Percentiles rank a stretch among this genome's conserved stretches.
Evolutionary conservation across 2,329 filamentous ascomycete genomes (phyloP).

Genomic region (Aspergillus viridinutans): DNA sequence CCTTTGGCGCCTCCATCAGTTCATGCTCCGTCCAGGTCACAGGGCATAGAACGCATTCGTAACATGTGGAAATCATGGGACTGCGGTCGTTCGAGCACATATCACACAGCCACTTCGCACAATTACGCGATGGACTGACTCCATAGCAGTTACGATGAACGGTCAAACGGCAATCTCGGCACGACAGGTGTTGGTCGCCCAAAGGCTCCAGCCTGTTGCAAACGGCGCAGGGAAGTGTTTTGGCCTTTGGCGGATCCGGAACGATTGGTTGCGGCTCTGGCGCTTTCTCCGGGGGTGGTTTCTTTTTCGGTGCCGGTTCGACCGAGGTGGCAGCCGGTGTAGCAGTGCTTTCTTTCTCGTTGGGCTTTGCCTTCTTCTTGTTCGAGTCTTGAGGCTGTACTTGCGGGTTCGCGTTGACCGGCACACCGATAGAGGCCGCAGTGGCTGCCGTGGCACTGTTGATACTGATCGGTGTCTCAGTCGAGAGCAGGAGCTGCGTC

Average conservation of each 20-base stretch:
- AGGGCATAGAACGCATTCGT: slow-evolving; percentile 89
- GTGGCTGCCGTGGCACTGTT: slow-evolving; percentile 40
- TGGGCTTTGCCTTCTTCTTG: slow-evolving; percentile 58
- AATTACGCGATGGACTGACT: slow-evolving; percentile 63
- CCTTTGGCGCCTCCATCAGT: slow-evolving; percentile 76
- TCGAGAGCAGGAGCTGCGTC: slow-evolving; percentile 42
- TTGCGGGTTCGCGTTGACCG: slow-evolving; percentile 33
- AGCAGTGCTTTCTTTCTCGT: slow-evolving; percentile 48
- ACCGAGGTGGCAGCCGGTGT: slow-evolving; percentile 43
- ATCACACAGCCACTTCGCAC: slow-evolving; percentile 88
- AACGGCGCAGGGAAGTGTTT: slow-evolving; percentile 76
- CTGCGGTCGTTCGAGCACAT: slow-evolving; percentile 94
- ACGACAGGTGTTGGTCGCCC: slow-evolving; percentile 70
- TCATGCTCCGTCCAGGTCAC: slow-evolving; percentile 77
- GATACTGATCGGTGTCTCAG: slow-evolving; percentile 43
- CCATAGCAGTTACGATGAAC: slow-evolving; percentile 93
- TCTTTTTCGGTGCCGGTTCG: slow-evolving; percentile 57
- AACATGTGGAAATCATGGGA: slow-evolving; percentile 86
- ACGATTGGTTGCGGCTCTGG: slow-evolving; percentile 57
- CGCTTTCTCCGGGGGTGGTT: slow-evolving; percentile 54
- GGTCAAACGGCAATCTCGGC: slow-evolving; percentile 82
- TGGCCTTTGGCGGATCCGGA: slow-evolving; percentile 75
- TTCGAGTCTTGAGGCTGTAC: slow-evolving; percentile 46
- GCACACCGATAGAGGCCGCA: slow-evolving; percentile 41
- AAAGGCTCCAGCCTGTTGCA: slow-evolving; percentile 70